Evolutionary conservation across 2,329 filamentous ascomycete genomes (phyloP), one percentile per base, ranked within the genome.

Genomic region (Exophiala calicioides): DNA sequence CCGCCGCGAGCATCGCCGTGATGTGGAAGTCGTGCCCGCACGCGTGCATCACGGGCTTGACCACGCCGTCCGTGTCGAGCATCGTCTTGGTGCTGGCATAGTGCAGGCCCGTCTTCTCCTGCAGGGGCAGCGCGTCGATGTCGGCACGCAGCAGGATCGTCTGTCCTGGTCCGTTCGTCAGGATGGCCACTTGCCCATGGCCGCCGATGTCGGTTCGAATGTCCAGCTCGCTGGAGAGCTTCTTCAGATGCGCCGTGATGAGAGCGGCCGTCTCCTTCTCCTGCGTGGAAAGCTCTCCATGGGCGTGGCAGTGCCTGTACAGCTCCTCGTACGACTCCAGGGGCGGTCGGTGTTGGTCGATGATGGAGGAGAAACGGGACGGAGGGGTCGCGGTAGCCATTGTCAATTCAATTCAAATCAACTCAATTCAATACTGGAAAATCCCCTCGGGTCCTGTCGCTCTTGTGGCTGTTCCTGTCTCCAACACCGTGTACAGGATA

Each of bases 21-120:
- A 81, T 76, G 57, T 82, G 79, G 74, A 81, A 77, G 53, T 80
- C 77, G 57, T 81, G 79, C 1, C 79, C 79, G 54, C 79, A 82
- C 20, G 79, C 58, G 65, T 82, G 79, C 79, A 82, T 82, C 1
- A 77, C 73, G 0, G 75, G 75, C 53, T 77, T 79, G 42, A 74
- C 71, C 3, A 68, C 60, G 1, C 77, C 76, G 32, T 77, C 73
- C 18, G 65, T 63, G 56, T 76, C 72, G 30, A 62, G 65, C 65
- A 73, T 73, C 1, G 63, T 68, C 27, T 67, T 68, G 3, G 60
- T 67, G 56, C 72, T 76, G 4, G 72, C 67, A 55, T 78, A 78
- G 4, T 68, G 63, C 1, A 78, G 66, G 4, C 66, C 67, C 0
- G 75, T 78, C 3, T 66, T 58, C 54, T 78, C 75, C 44, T 66